These are phyloP conservation scores for Eucalyptus regnans DNA, from an alignment of 345 rosid genomes.

Conservation along the genomic window DNA sequence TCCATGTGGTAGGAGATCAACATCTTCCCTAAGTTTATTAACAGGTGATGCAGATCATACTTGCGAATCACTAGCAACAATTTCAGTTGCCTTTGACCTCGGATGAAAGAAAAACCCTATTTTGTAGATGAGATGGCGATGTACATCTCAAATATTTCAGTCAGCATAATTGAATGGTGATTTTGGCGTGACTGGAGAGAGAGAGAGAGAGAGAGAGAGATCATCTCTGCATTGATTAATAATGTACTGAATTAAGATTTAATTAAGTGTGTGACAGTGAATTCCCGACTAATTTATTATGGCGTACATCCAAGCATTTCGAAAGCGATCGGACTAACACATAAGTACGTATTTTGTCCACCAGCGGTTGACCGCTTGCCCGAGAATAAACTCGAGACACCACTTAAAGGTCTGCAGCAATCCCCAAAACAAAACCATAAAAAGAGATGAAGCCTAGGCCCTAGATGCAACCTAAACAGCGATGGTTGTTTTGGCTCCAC, in stretches of 20 bases:
- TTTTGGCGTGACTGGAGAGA: background rate
- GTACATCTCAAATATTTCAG: background rate
- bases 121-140: background rate
- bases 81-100: background rate
- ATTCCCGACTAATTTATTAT: background rate
- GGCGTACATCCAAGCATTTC: background rate
- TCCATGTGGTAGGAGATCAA: background rate
- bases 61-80: background rate
- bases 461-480: background rate
- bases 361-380: background rate
- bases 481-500: background rate
- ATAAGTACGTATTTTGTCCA: background rate
- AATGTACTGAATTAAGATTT: background rate
- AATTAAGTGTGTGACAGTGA: background rate
- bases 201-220: background rate
- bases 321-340: background rate
- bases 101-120: background rate
- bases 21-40: background rate
- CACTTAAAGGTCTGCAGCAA: background rate
- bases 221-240: background rate
- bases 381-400: background rate
- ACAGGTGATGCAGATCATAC: background rate
- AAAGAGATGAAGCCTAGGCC: background rate
- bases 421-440: background rate
- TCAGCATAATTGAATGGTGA: background rate